phyloP scores from a whole-genome alignment of 2,329 filamentous ascomycete genomes.

The Dendryphion nanum region DNA sequence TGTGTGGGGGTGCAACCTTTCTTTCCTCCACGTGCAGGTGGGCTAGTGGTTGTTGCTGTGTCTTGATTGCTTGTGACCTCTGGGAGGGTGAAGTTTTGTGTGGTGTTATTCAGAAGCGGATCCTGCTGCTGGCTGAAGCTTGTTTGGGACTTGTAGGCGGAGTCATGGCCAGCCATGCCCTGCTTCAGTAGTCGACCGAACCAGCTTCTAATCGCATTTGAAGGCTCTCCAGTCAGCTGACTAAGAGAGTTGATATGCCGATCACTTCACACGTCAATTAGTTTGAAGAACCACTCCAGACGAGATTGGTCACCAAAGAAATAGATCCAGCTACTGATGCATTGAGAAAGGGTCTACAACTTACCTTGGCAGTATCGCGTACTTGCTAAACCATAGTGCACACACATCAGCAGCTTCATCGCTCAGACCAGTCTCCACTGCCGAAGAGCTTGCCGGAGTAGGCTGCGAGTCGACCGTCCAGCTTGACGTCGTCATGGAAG shows the following conservation, averaged over 20 bases:
- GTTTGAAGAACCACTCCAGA: too few species aligned
- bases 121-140: conserved; percentile 23
- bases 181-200: conserved; percentile 37
- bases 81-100: conserved; percentile 11
- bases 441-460: conserved; percentile 16
- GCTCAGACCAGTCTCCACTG: conserved; percentile 24
- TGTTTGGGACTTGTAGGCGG: conserved; percentile 39
- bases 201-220: conserved; percentile 34
- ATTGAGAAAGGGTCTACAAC: too few species aligned
- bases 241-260: conserved; percentile 35
- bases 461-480: conserved; percentile 23
- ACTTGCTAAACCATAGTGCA: conserved; percentile 39
- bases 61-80: conserved; percentile 18
- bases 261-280: conserved; percentile 18
- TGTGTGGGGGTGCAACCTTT: conserved; percentile 36
- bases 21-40: conserved; percentile 24
- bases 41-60: conserved; percentile 10
- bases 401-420: conserved; percentile 39
- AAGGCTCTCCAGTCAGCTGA: conserved; percentile 35
- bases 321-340: too few species aligned
- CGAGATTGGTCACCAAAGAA: not conserved
- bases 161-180: conserved; percentile 35
- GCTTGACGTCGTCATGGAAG: conserved; percentile 18
- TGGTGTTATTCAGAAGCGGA: conserved; percentile 11
- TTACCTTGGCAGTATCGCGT: conserved; percentile 31